phyloP scores from a whole-genome alignment of 108 stramenopile genomes.

The Aurantiochytrium sp. region DNA sequence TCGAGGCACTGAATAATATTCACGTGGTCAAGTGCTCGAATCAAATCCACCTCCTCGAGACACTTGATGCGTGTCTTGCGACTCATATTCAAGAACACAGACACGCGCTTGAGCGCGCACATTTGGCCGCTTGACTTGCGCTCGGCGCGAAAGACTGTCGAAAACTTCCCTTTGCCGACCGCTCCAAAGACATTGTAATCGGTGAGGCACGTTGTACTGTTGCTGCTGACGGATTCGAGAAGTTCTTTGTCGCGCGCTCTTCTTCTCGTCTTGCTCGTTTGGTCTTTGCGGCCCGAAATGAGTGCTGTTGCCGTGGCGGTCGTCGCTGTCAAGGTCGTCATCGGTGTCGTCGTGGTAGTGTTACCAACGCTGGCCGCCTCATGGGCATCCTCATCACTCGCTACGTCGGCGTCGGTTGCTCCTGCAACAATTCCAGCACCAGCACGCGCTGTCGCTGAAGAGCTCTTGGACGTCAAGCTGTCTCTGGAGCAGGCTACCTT shows the following conservation, averaged over 20 bases:
- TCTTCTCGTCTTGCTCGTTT: neutral
- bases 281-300: neutral
- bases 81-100: slow-evolving; percentile 41
- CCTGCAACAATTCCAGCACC: no score
- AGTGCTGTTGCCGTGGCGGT: no score
- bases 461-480: no score
- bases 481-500: no score
- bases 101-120: slow-evolving; percentile 54
- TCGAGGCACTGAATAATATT: slow-evolving; percentile 57
- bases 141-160: slow-evolving; percentile 49
- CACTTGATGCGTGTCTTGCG: slow-evolving; percentile 42
- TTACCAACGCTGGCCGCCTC: no score
- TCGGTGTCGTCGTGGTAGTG: no score
- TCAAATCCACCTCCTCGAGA: slow-evolving; percentile 47
- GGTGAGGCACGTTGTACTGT: neutral
- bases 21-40: slow-evolving; percentile 44
- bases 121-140: slow-evolving; percentile 32
- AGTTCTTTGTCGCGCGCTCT: neutral
- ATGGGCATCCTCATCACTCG: no score
- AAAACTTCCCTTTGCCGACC: slow-evolving; percentile 41
- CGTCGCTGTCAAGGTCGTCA: no score
- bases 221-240: neutral
- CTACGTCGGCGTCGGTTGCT: no score
- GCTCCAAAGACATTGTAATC: neutral
- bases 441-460: no score